A percentile compares a stretch with the other conserved stretches of the same genome.
Evolutionary conservation across 306 rosid genomes (phyloP).

Genomic region (Albizia julibrissin): DNA sequence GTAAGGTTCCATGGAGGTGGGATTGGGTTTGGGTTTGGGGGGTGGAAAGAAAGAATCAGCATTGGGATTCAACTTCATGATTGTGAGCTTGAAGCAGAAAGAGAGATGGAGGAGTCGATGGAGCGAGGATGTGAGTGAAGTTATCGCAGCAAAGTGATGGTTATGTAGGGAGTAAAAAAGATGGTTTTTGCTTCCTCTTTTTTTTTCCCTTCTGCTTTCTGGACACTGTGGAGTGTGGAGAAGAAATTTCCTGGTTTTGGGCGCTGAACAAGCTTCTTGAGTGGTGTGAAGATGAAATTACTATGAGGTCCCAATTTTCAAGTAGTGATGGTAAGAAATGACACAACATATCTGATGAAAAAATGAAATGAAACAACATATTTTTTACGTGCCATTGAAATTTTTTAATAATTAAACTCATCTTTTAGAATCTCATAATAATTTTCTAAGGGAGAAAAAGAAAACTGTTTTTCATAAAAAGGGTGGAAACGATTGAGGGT

Average conservation of each 20-base stretch:
- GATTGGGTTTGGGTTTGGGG: not conserved
- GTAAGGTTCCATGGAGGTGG: not conserved
- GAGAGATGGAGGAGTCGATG: not conserved
- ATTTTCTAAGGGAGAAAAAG: too few relatives aligned
- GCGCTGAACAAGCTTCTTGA: too few relatives aligned
- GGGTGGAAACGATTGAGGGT: not conserved
- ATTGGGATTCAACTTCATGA: not conserved
- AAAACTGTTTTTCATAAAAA: too few relatives aligned
- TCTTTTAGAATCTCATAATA: too few relatives aligned
- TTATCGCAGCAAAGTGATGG: too few relatives aligned
- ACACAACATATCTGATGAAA: too few relatives aligned
- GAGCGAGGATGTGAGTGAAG: not conserved
- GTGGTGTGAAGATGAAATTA: not conserved
- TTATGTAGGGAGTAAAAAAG: not conserved
- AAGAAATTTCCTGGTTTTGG: too few relatives aligned
- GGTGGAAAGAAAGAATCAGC: not conserved
- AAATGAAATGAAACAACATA: too few relatives aligned
- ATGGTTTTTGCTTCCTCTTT: too few relatives aligned
- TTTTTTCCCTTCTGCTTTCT: not conserved
- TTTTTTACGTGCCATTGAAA: accelerated
- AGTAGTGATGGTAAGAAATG: too few relatives aligned
- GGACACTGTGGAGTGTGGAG: not conserved
- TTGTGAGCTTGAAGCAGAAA: not conserved
- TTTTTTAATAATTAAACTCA: too few relatives aligned
- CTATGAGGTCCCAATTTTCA: too few relatives aligned